Evolutionary conservation across 1,284 basidiomycete species (phyloP), one percentile per base, ranked within the genome.

Genomic region (Ceratobasidium papillatum): DNA sequence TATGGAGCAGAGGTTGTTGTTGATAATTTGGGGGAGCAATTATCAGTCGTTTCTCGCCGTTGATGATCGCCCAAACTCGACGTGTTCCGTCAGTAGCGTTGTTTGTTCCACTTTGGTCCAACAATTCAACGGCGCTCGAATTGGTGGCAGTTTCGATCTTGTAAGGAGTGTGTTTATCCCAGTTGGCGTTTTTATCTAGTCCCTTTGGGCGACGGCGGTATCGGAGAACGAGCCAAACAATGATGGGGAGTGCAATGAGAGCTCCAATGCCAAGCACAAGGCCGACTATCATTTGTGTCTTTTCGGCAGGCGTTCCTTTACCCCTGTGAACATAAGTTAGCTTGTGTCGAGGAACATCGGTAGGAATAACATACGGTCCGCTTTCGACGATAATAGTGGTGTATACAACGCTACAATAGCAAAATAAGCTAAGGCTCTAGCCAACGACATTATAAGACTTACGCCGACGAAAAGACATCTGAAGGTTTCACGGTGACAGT

Each of bases 401-500:
- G 45, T 61, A 72, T 1, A 72, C 56, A n/a, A 72, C 30, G 19
- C 68, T 72, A 22, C 7, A 14, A 38, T n/a, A 36, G n/a, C 27
- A 7, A n/a, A 14, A 34, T 72, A 1, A 72, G 56, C 14, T 12
- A 32, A 22, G 30, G 19, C 9, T 36, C 9, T 30, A 47, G 11
- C 32, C 30, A 19, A 11, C 32, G 34, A 17, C 12, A n/a, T 36
- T 49, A 22, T 22, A 1, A 8, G 11, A 72, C 68, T 36, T 51
- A 72, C 68, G 19, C 68, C 11, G 68, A 72, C 30, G 68, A 72
- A 36, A 34, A 72, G 30, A 72, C 56, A 12, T 72, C 68, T 34
- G 68, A 72, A 25, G 68, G 56, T 32, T 22, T 59, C 8, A 61
- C 27, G 3, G 68, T 61, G 22, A 72, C 58, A 8, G 45, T n/a